Evolutionary conservation across 2,329 filamentous ascomycete species (phyloP).

Genomic region (Drechslerella dactyloides): DNA sequence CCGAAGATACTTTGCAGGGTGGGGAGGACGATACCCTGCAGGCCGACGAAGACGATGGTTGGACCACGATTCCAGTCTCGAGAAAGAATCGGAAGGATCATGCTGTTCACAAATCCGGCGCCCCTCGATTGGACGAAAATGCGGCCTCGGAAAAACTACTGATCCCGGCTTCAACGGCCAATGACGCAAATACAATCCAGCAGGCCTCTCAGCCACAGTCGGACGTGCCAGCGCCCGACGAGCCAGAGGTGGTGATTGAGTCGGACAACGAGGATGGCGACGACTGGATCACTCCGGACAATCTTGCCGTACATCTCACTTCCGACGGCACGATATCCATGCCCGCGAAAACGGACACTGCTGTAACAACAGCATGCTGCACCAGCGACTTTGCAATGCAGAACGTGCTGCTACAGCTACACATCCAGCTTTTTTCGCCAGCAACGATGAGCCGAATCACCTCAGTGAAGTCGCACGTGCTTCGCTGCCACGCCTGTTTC

Average conservation of each 20-base stretch:
- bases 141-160: background rate
- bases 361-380: slow-evolving; percentile 85
- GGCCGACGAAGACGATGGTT: slow-evolving; percentile 16
- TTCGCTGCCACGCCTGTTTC: slow-evolving; percentile 95
- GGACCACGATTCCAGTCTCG: slow-evolving; percentile 34
- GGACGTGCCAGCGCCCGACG: slow-evolving; percentile 46
- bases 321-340: slow-evolving; percentile 56
- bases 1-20: background rate
- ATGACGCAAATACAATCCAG: background rate
- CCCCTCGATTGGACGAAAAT: background rate
- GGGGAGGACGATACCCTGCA: background rate
- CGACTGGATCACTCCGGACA: slow-evolving; percentile 91
- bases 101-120: background rate
- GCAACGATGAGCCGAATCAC: slow-evolving; percentile 74
- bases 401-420: slow-evolving; percentile 93
- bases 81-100: slow-evolving; percentile 13
- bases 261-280: slow-evolving; percentile 55
- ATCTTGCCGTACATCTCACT: slow-evolving; percentile 76
- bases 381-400: slow-evolving; percentile 98
- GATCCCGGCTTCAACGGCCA: background rate
- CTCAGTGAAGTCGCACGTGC: slow-evolving; percentile 83
- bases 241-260: slow-evolving; percentile 60
- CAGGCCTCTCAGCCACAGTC: slow-evolving; percentile 1
- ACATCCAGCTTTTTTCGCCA: slow-evolving; percentile 84
- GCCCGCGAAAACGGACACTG: slow-evolving; percentile 62